Evolutionary conservation across 768 basidiomycete species (phyloP), one percentile per base, ranked within the genome.

Genomic region (Rhizopogon vesiculosus): DNA sequence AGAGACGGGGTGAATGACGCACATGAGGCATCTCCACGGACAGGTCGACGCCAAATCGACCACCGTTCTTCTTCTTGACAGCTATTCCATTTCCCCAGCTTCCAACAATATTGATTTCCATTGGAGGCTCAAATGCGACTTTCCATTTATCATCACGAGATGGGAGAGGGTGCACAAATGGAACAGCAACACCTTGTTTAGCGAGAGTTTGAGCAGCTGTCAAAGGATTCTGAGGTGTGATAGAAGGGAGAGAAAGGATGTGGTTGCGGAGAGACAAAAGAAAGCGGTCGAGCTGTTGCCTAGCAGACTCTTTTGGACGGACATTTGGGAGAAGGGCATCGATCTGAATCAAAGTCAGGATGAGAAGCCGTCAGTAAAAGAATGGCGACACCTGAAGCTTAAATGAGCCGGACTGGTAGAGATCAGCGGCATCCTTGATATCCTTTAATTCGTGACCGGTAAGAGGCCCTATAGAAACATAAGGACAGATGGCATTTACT

Each of bases 21-120:
- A 91, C 92, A 40, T 82, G 68, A 9, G 93, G 93, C 91, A 97
- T 96, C 67, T 93, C 86, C 13, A 96, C 75, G 2, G 86, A 87
- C 39, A 97, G 49, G 67, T 96, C 94, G 1, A 95, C 84, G 7
- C 78, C 81, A 59, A 86, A 93, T 53, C 73, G 78, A 18, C 69
- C 70, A 2, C 76, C 78, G 63, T 88, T 90, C 58, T 83, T 87
- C 42, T 78, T 79, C 64, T 89, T 91, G 43, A 92, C 87, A 51
- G 80, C 76, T 9, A 87, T 75, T 62, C 86, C 84, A 57, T 90
- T 88, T 0, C 85, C 81, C 93, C 93, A 98, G 61, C 91, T 93
- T 12, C 95, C 94, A 1, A 86, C 85, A 3, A 98, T 70, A 6
- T 82, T 76, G 18, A 96, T 82, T 55, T 93, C 89, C 25, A 73